These are phyloP conservation scores for Chrysopogon serrulatus DNA, from an alignment of 176 grass and related monocot species.

Conservation along the genomic window DNA sequence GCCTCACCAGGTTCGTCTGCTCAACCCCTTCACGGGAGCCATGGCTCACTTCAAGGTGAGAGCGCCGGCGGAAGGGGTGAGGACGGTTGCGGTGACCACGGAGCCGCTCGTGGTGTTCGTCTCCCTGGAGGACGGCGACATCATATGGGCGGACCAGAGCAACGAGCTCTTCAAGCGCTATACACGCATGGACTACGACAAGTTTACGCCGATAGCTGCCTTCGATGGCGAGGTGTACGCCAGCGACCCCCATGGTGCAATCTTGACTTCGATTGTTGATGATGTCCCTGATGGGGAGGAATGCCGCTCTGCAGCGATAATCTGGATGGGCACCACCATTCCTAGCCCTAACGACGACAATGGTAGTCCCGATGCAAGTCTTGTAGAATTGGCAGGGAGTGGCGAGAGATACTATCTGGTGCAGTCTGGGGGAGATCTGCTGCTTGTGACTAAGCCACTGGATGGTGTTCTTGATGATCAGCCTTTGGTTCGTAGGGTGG, in stretches of 20 bases:
- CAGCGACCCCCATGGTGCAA: not conserved
- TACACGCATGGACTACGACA: accelerated
- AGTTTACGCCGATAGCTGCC: not conserved
- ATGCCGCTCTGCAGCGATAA: not conserved
- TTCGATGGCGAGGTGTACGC: not conserved
- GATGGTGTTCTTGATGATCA: too few relatives aligned
- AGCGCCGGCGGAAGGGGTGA: not conserved
- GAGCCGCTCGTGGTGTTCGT: not conserved
- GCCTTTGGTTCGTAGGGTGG: not conserved
- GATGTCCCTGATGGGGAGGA: not conserved
- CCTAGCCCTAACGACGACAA: not conserved
- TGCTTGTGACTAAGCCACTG: not conserved
- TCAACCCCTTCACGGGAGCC: slow-evolving; percentile 10
- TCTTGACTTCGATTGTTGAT: not conserved
- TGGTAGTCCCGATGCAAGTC: not conserved
- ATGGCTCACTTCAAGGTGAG: not conserved
- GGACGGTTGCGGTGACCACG: not conserved
- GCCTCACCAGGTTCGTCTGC: not conserved
- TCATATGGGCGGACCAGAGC: not conserved
- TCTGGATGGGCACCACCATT: not conserved
- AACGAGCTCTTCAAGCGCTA: not conserved
- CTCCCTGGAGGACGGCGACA: not conserved
- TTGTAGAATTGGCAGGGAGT: too few relatives aligned
- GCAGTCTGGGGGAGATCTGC: not conserved
- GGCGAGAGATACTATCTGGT: not conserved